phyloP scores from a whole-genome alignment of 2,329 filamentous ascomycete genomes.

The Claviceps capensis region DNA sequence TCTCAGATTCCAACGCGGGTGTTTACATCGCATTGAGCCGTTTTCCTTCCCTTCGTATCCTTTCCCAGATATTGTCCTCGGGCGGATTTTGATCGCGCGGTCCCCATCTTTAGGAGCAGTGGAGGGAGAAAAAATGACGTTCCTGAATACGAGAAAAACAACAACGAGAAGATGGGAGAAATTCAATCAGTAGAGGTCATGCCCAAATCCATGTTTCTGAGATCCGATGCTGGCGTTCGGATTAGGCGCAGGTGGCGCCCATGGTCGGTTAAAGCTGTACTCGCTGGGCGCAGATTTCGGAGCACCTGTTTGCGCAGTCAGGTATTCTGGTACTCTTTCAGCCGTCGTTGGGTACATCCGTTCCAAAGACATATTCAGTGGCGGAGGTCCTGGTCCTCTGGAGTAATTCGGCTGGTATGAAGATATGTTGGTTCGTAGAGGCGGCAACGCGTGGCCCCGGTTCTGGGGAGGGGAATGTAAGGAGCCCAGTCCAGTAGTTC shows the following conservation, averaged over 20 bases:
- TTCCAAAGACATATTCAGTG: slow-evolving; percentile 32
- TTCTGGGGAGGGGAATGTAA: slow-evolving; percentile 26
- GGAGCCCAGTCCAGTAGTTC: slow-evolving; percentile 14
- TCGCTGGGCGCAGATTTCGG: slow-evolving; percentile 39
- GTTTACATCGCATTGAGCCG: not conserved
- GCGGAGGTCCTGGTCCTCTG: slow-evolving; percentile 39
- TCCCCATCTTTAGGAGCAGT: no score
- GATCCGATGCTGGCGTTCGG: not conserved
- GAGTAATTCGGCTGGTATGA: slow-evolving; percentile 29
- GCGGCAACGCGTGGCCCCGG: slow-evolving; percentile 30
- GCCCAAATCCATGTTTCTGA: slow-evolving; percentile 1
- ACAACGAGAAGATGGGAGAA: not conserved
- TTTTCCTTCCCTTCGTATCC: not conserved
- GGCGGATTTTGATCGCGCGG: not conserved
- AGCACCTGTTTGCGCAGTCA: slow-evolving; percentile 40
- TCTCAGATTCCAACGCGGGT: not conserved
- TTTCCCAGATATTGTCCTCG: not conserved
- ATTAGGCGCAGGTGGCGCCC: slow-evolving; percentile 13
- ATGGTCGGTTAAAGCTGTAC: slow-evolving; percentile 38
- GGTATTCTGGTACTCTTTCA: slow-evolving; percentile 30
- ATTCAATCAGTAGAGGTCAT: not conserved
- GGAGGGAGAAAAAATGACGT: no score
- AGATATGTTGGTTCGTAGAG: slow-evolving; percentile 1
- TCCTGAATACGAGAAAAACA: no score
- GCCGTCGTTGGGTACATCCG: slow-evolving; percentile 14